Evolutionary conservation across 2,329 filamentous ascomycete genomes (phyloP), one percentile per base, ranked within the genome.

Genomic region (Alternaria postmessia): DNA sequence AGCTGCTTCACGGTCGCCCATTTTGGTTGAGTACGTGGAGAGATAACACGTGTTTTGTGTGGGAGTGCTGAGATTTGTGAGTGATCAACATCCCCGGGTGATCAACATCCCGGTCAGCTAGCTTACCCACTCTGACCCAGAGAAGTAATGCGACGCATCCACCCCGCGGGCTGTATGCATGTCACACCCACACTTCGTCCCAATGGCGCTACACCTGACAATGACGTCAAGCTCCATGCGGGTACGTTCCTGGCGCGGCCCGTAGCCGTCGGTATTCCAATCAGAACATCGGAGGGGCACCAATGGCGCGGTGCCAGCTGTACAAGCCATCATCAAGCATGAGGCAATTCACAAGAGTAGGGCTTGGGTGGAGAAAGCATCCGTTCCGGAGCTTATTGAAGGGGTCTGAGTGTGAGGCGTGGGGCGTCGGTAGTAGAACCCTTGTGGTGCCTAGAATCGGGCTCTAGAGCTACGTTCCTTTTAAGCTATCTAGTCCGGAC

Each of bases 251-350:
- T 69, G 68, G 64, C 55, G 64, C 70, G 68, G 73, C 59, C 70
- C 69, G 70, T 66, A 65, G 54, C 72, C 62, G 68, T 61, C 53
- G 46, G 59, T 56, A 65, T 54, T 51, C 74, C 67, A 68, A 68
- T 70, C 63, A 69, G 34, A 59, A 51, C 57, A 52, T 51, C 61
- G 43, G 54, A 28, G 51, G 62, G 54, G 57, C 64, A 59, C 75
- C 75, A 78, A 77, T 77, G 61, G 68, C 62, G 52, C 64, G 52
- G 20, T 73, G 75, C 73, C 74, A 78, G 72, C 73, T 76, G 74
- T 76, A 73, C 73, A 71, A 66, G 64, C 61, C 69, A 75, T 75
- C 69, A 74, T 68, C 61, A 56, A 66, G 71, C 70, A 74, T 76
- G 60, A 61, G 41, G 52, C 59, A 47, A 57, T 64, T 56, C 55